Evolutionary conservation across 1,284 basidiomycete genomes (phyloP), one percentile per base, ranked within the genome.

Genomic region (Microbotryum violaceum): DNA sequence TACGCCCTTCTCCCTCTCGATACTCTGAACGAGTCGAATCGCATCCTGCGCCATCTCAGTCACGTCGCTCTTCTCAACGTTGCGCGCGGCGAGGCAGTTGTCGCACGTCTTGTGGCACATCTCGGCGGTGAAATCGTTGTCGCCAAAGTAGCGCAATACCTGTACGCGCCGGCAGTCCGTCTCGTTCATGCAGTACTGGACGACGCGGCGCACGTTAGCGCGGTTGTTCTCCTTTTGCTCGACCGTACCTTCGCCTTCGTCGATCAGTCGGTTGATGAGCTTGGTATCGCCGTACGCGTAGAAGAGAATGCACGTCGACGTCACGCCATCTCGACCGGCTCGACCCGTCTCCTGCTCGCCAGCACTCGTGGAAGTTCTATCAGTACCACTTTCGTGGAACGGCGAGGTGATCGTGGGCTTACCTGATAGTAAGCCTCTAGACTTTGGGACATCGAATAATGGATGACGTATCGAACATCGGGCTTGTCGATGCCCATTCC

Each of bases 401-500:
- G 9, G 6, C 31, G 31, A 31, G 31, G 4, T n/a, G 37, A 3
- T 29, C 14, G 47, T 55, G n/a, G 37, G 52, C 44, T 33, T 16
- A 68, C 65, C 58, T 72, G 71, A 31, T 73, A 73, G 57, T 73
- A 68, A 27, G 83, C 84, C 61, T 88, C 86, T 58, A 91, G 76
- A 9, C 83, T 83, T 57, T 80, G 80, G 2, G 89, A 87, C 21
- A 88, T 66, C 14, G 82, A 80, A 62, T 85, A 82, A 70, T 91
- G 89, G 57, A 91, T 83, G 55, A 91, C 88, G 71, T 82, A 88
- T 63, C 86, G 83, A 9, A 88, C 88, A 70, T 90, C 82, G 0
- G 85, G 77, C 74, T 97, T 97, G 77, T 97, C 92, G 63, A 97
- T 93, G 20, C 93, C 94, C 94, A 98, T 97, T 10, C 94, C 94